These are phyloP conservation scores for Ceratobasidium sp. DNA, from an alignment of 1,284 basidiomycete genomes.

Conservation along the genomic window DNA sequence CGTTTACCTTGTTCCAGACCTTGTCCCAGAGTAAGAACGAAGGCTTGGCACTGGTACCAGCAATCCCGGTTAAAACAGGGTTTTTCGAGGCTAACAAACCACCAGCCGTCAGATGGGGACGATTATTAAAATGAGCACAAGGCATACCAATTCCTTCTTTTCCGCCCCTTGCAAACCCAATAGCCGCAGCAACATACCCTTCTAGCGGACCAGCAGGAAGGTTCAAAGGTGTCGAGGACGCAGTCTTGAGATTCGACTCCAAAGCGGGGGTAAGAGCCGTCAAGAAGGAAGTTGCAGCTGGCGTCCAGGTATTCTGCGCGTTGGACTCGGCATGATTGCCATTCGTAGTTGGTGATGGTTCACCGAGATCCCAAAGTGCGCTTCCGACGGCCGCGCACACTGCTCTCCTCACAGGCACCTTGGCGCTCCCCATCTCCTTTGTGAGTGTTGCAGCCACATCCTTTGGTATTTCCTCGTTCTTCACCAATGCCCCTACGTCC, in stretches of 20 bases:
- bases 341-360: conserved; percentile 43
- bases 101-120: conserved; percentile 19
- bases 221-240: conserved; percentile 67
- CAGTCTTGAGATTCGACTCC: conserved; percentile 75
- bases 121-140: background rate
- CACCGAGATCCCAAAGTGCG: conserved; percentile 58
- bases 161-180: conserved; percentile 50
- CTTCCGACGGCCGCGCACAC: conserved; percentile 65
- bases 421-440: conserved; percentile 55
- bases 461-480: conserved; percentile 30
- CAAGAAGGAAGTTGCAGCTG: conserved; percentile 47
- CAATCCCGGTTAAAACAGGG: conserved; percentile 49
- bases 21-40: conserved; percentile 90
- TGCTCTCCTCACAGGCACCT: conserved; percentile 63
- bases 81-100: conserved; percentile 50
- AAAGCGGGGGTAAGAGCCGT: conserved; percentile 66
- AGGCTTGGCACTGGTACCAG: conserved; percentile 67
- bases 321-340: conserved; percentile 52
- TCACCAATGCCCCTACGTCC: conserved; percentile 10
- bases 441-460: conserved; percentile 42
- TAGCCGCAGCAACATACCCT: conserved; percentile 80
- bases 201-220: conserved; percentile 75
- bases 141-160: conserved; percentile 32
- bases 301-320: conserved; percentile 54
- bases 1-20: conserved; percentile 77